Percentiles rank a stretch among this genome's conserved stretches.
Evolutionary conservation across 805 yeast species (phyloP).

Genomic region (Tetrapisispora iriomotensis): DNA sequence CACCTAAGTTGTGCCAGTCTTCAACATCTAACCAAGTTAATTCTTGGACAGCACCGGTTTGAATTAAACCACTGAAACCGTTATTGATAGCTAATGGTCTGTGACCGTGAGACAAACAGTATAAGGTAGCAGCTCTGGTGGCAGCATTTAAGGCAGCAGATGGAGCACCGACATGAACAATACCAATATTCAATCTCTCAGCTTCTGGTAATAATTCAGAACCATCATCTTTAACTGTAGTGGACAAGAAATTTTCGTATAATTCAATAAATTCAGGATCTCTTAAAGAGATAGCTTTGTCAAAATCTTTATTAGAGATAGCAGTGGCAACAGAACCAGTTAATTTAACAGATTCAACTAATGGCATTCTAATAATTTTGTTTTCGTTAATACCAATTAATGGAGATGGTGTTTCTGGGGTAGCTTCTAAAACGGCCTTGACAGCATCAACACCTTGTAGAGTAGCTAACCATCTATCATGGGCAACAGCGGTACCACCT

Average conservation of each 20-base stretch:
- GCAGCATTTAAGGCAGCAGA: conserved; percentile 95
- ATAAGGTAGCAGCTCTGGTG: conserved; percentile 78
- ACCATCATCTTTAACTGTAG: conserved; percentile 59
- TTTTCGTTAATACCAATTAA: conserved; percentile 86
- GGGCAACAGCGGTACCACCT: conserved; percentile 97
- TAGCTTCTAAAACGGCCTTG: conserved; percentile 76
- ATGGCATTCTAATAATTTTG: conserved; percentile 72
- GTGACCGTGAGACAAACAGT: conserved; percentile 86
- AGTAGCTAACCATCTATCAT: conserved; percentile 84
- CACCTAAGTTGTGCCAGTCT: conserved; percentile 83
- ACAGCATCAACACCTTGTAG: conserved; percentile 97
- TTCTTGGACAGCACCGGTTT: conserved; percentile 75
- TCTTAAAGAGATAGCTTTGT: conserved; percentile 75
- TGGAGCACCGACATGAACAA: conserved; percentile 92
- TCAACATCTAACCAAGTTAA: conserved; percentile 79
- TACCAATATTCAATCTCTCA: conserved; percentile 64
- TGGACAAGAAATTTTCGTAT: conserved; percentile 58
- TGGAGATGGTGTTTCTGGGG: conserved; percentile 90
- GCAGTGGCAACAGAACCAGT: conserved; percentile 90
- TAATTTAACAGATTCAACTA: conserved; percentile 80
- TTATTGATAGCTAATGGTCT: conserved; percentile 82
- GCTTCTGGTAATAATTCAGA: conserved; percentile 48
- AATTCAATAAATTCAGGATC: conserved; percentile 84
- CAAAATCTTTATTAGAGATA: conserved; percentile 68
- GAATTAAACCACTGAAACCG: conserved; percentile 84